These are phyloP conservation scores for Symmetrospora coprosmae DNA, from an alignment of 768 basidiomycete species.

Conservation along the genomic window DNA sequence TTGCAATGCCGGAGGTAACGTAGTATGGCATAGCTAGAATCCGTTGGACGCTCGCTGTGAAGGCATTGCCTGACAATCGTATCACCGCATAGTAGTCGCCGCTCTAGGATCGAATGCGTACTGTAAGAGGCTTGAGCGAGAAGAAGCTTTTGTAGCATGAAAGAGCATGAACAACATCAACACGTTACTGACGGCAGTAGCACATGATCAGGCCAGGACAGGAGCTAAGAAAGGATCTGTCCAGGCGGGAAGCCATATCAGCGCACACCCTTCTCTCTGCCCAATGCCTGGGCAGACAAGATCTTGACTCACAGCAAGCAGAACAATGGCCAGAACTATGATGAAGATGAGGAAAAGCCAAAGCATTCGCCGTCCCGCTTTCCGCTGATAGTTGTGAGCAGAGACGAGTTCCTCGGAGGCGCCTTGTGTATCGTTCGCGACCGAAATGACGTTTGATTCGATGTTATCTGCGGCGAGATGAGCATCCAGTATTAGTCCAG, in stretches of 20 bases:
- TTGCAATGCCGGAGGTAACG: no score
- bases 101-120: no score
- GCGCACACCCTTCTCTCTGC: no score
- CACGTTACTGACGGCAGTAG: not conserved
- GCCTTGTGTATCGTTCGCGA: slow-evolving; percentile 63
- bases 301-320: slow-evolving; percentile 75
- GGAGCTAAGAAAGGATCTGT: not conserved
- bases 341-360: slow-evolving; percentile 79
- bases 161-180: not conserved
- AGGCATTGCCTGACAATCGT: no score
- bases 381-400: slow-evolving; percentile 85
- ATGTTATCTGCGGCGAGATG: slow-evolving; percentile 59
- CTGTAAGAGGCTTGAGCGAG: no score
- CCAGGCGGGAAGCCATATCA: not conserved
- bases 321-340: slow-evolving; percentile 70
- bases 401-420: slow-evolving; percentile 75
- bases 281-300: no score
- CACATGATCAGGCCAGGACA: not conserved
- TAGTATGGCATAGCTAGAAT: no score
- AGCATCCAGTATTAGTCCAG: not conserved
- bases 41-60: no score
- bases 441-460: slow-evolving; percentile 77
- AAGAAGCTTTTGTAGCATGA: no score
- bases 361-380: slow-evolving; percentile 73
- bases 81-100: no score